Base-by-base conservation (phyloP, 208 protist genomes). In the Leishmania tropica region DNA sequence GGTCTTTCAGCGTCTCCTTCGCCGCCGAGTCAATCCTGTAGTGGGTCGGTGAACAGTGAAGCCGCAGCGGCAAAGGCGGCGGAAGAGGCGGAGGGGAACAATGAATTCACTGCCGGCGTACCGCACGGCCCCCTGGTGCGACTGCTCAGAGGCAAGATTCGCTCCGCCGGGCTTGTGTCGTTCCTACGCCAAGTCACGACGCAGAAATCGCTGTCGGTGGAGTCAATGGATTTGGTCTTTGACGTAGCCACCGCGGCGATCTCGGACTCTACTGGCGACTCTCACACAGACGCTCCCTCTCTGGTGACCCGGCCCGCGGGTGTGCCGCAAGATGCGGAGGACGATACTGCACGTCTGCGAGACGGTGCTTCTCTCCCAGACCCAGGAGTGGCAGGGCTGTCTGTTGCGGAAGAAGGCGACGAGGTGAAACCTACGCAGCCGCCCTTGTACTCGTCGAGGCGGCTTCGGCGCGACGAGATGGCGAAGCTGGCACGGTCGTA, bases 171-270 rank as follows among this genome's bases (percentile, higher is more conserved):
- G 7, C 83, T 86, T 21, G 10, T 83, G 7, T 76, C 83, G 11
- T 86, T 86, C 51, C 31, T 86, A n/a, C 83, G 83, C 31, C 83
- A 64, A 51, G 58, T 75, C 17, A 86, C 78, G 31, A 76, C 83
- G 48, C 78, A 83, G 54, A 86, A 86, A 71, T 86, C 83, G 47
- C 47, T 81, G 58, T 10, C 78, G 1, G 78, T 86, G 24, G 83
- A 86, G 53, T 64, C 75, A n/a, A 60, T 86, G 21, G 78, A 86
- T 54, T n/a, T 86, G 31, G 65, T 86, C 19, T 82, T 86, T 60
- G 80, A 77, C 37, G 73, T 83, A 45, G 45, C 73, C 15, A 62
- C 72, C 4, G 48, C 51, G 4, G 40, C 74, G 21, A 35, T 47
- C 31, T 10, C 78, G 11, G 24, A 56, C 48, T 35, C 68, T 13